Conservation (phyloP, 805 yeast species). For the Candida boidinii region DNA sequence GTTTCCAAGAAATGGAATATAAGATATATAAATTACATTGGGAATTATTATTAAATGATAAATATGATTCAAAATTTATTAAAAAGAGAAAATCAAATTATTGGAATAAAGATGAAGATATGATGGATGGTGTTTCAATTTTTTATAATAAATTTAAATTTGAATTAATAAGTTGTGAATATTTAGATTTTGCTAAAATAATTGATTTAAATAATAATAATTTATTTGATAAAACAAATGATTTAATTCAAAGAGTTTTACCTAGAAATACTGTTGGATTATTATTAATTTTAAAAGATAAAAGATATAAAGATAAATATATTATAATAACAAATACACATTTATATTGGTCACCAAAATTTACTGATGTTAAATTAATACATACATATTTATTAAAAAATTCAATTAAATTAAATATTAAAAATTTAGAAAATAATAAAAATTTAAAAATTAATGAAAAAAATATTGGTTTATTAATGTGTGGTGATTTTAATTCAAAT, state of each 20-base stretch:
- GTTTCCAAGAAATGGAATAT: slow-evolving; percentile 31
- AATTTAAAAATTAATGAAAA: slow-evolving; percentile 10
- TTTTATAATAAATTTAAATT: slow-evolving; percentile 42
- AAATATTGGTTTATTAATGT: slow-evolving; percentile 31
- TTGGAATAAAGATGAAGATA: slow-evolving; percentile 38
- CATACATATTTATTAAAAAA: slow-evolving; percentile 40
- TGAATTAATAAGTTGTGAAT: slow-evolving; percentile 25
- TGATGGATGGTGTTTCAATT: slow-evolving; percentile 54
- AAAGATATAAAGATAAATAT: slow-evolving; percentile 25
- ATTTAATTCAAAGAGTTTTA: slow-evolving; percentile 26
- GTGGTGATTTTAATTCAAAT: slow-evolving; percentile 51
- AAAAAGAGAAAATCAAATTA: slow-evolving; percentile 43
- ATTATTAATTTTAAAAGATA: slow-evolving; percentile 40
- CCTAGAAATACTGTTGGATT: slow-evolving; percentile 50
- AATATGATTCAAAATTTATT: slow-evolving; percentile 39
- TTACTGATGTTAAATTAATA: slow-evolving; percentile 43
- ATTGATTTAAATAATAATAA: slow-evolving; percentile 16
- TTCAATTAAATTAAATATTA: slow-evolving; percentile 19
- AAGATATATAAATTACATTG: slow-evolving; percentile 19
- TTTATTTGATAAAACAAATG: slow-evolving; percentile 25
- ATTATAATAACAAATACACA: slow-evolving; percentile 52
- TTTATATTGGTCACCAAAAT: slow-evolving; percentile 47
- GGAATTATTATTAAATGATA: slow-evolving; percentile 14
- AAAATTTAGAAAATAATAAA: slow-evolving; percentile 10
- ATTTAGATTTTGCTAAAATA: slow-evolving; percentile 24